Conservation (phyloP, 1,284 basidiomycete genomes). For the Moesziomyces sp. region DNA sequence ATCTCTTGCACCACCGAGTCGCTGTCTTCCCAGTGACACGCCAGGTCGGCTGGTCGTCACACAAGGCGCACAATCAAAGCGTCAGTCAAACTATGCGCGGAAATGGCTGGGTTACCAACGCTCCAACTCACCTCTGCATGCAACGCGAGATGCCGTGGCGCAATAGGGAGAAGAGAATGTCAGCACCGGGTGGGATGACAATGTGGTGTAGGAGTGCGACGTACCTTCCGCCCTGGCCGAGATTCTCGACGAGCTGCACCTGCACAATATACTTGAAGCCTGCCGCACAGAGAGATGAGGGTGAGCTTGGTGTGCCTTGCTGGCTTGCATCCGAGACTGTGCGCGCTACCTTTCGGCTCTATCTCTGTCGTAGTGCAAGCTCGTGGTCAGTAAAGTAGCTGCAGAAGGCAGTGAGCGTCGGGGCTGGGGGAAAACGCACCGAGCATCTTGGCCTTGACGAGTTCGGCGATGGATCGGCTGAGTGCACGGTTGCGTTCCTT, state of each 20-base stretch:
- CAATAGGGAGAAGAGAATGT: not conserved
- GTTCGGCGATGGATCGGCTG: constrained; percentile 44
- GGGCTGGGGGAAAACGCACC: constrained; percentile 14
- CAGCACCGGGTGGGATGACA: not conserved
- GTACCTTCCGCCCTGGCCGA: constrained; percentile 57
- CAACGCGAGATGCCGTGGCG: not conserved
- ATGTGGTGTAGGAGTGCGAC: not conserved
- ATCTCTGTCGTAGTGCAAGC: constrained; percentile 21
- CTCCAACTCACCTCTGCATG: constrained; percentile 1
- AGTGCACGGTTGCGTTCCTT: constrained; percentile 43
- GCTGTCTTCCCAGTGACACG: constrained; percentile 58
- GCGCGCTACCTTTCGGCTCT: constrained; percentile 40
- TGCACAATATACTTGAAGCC: constrained; percentile 60
- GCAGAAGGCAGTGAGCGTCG: no score
- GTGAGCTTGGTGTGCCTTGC: constrained; percentile 1
- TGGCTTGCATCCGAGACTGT: not conserved
- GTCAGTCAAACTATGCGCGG: not conserved
- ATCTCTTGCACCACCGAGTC: constrained; percentile 55
- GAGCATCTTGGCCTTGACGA: constrained; percentile 50
- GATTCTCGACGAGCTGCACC: constrained; percentile 56
- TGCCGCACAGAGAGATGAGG: not conserved
- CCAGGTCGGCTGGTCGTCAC: constrained; percentile 43
- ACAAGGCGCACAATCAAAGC: not conserved
- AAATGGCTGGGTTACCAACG: no score
- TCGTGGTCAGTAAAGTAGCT: no score